Evolutionary conservation across 345 rosid genomes (phyloP).

Genomic region (Capsella bursapastoris): DNA sequence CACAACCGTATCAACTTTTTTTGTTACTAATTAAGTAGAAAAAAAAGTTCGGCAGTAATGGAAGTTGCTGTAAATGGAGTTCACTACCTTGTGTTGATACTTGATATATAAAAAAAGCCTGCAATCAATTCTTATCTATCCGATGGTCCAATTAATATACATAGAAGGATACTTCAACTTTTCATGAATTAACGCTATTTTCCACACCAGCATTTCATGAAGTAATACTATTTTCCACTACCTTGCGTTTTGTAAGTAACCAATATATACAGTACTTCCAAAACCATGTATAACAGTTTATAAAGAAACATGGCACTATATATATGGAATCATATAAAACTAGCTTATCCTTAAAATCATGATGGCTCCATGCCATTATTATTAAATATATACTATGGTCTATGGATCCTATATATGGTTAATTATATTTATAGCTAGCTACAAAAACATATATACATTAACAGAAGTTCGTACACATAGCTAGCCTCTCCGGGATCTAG

Average conservation of each 20-base stretch:
- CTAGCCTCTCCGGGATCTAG: background rate
- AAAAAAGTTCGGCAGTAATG: background rate
- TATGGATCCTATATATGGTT: background rate
- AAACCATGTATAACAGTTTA: background rate
- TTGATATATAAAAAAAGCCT: too few relatives aligned
- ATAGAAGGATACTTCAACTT: too few relatives aligned
- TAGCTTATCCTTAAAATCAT: conserved; percentile 8
- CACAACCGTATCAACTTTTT: background rate
- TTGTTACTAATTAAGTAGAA: background rate
- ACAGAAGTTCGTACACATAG: background rate
- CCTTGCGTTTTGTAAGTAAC: background rate
- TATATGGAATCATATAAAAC: background rate
- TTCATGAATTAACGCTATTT: too few relatives aligned
- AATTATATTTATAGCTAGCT: background rate
- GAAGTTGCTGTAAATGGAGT: background rate
- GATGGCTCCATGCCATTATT: conserved; percentile 5
- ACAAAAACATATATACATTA: background rate
- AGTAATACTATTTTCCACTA: too few relatives aligned
- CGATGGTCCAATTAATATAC: too few relatives aligned
- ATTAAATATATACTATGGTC: background rate
- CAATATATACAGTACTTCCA: background rate
- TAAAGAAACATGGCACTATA: background rate
- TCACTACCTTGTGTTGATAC: background rate
- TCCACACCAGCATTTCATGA: too few relatives aligned
- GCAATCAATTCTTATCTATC: too few relatives aligned